phyloP scores from a whole-genome alignment of 768 basidiomycete species.

The Steccherinum ochraceum region DNA sequence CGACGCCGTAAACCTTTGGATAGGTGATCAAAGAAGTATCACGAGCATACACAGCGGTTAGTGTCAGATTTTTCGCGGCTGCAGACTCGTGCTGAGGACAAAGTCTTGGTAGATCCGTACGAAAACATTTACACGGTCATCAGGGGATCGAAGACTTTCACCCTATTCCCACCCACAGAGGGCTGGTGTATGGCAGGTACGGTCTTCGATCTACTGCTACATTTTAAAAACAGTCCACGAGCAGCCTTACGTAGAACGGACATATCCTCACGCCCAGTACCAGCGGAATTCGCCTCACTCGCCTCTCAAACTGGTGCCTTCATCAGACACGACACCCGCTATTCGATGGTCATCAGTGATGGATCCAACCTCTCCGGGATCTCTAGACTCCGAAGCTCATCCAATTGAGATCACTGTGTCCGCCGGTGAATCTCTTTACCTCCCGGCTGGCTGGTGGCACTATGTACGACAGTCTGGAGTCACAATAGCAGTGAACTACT shows the following conservation, averaged over 20 bases:
- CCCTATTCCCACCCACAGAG: conserved; percentile 84
- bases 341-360: conserved; percentile 82
- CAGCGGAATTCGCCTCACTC: conserved; percentile 26
- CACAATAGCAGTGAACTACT: conserved; percentile 77
- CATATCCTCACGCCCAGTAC: conserved; percentile 58
- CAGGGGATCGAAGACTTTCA: conserved; percentile 80
- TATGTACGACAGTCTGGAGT: conserved; percentile 68
- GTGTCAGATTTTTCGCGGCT: conserved; percentile 11
- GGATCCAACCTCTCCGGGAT: conserved; percentile 45
- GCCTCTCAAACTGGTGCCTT: conserved; percentile 26
- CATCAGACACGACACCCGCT: conserved; percentile 24
- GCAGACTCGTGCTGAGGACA: neutral
- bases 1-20: conserved; percentile 93
- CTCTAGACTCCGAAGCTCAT: conserved; percentile 45
- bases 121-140: conserved; percentile 92
- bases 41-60: conserved; percentile 86
- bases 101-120: conserved; percentile 68
- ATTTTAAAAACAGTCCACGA: conserved; percentile 31
- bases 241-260: conserved; percentile 29
- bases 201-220: conserved; percentile 8
- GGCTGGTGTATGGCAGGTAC: conserved; percentile 76
- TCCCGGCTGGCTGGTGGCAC: conserved; percentile 96
- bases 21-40: conserved; percentile 68
- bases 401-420: conserved; percentile 62
- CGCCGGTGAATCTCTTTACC: conserved; percentile 77